These are phyloP conservation scores for Alternaria ethzedia DNA, from an alignment of 2,329 filamentous ascomycete genomes.

Conservation along the genomic window DNA sequence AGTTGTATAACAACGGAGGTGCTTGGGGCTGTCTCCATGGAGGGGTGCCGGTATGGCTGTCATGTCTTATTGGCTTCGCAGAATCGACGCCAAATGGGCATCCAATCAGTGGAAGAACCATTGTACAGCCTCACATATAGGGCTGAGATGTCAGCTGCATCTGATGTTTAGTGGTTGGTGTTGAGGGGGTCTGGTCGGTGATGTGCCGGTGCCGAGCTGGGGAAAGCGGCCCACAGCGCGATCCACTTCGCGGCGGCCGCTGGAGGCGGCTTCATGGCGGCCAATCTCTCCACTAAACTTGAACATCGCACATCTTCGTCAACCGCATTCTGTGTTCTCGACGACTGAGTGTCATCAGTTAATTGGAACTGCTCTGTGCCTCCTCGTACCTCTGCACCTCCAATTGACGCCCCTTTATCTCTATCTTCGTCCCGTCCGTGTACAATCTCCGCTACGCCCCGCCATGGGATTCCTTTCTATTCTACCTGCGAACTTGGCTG, in stretches of 20 bases:
- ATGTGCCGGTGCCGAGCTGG: background rate
- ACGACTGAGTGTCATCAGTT: background rate
- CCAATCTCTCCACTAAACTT: constrained; percentile 3
- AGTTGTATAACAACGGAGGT: constrained; percentile 15
- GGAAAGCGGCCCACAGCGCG: constrained; percentile 12
- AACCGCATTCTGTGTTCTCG: background rate
- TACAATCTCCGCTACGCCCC: background rate
- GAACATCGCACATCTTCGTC: background rate
- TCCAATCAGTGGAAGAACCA: constrained; percentile 8
- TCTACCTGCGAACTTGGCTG: constrained; percentile 63
- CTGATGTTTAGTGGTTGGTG: constrained; percentile 16
- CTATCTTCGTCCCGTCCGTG: background rate
- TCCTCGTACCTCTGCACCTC: background rate
- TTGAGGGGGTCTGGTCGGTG: constrained; percentile 11
- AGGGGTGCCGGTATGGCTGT: constrained; percentile 2
- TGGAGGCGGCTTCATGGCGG: constrained; percentile 5
- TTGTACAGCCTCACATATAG: constrained; percentile 19
- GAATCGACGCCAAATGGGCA: background rate
- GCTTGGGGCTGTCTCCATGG: constrained; percentile 8
- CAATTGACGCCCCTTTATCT: background rate
- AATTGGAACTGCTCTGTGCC: background rate
- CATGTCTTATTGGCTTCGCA: constrained; percentile 15
- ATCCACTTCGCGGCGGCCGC: constrained; percentile 8
- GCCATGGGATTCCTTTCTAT: constrained; percentile 70
- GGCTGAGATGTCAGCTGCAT: constrained; percentile 22